These are phyloP conservation scores for Colletotrichum lindemuthianum DNA, from an alignment of 2,329 filamentous ascomycete species.

Conservation along the genomic window DNA sequence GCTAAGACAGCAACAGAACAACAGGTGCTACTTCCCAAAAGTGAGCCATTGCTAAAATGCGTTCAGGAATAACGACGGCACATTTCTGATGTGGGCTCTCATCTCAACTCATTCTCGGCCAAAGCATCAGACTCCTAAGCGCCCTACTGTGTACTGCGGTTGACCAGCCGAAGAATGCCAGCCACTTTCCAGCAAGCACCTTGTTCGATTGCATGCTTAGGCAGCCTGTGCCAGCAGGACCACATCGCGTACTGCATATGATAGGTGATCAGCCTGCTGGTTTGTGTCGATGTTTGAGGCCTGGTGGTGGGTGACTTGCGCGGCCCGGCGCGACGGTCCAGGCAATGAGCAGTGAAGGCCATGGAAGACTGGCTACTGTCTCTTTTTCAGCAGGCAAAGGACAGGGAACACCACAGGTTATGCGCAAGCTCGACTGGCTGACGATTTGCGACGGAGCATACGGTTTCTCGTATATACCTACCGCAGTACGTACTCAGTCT, in stretches of 20 bases:
- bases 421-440: conserved; percentile 19
- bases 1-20: conserved; percentile 17
- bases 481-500: too few relatives aligned
- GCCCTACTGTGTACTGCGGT: not conserved
- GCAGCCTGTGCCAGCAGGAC: too few relatives aligned
- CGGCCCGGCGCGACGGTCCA: conserved; percentile 18
- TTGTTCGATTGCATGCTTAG: too few relatives aligned
- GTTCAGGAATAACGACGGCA: conserved; percentile 10
- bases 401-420: conserved; percentile 9
- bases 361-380: too few relatives aligned
- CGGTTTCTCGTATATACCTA: too few relatives aligned
- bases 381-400: not conserved
- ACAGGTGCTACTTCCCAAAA: conserved; percentile 11
- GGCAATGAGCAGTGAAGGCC: too few relatives aligned
- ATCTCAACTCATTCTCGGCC: conserved; percentile 31
- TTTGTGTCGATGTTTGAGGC: conserved; percentile 12
- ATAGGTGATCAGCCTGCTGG: not conserved
- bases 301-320: conserved; percentile 12
- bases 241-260: not conserved
- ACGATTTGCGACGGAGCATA: conserved; percentile 2
- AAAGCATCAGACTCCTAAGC: conserved; percentile 1
- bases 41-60: conserved; percentile 23
- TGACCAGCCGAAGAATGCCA: too few relatives aligned
- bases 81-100: conserved; percentile 1
- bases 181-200: too few relatives aligned